Evolutionary conservation across 2,329 filamentous ascomycete species (phyloP), one percentile per base, ranked within the genome.

Genomic region (Lizonia empirigonia): DNA sequence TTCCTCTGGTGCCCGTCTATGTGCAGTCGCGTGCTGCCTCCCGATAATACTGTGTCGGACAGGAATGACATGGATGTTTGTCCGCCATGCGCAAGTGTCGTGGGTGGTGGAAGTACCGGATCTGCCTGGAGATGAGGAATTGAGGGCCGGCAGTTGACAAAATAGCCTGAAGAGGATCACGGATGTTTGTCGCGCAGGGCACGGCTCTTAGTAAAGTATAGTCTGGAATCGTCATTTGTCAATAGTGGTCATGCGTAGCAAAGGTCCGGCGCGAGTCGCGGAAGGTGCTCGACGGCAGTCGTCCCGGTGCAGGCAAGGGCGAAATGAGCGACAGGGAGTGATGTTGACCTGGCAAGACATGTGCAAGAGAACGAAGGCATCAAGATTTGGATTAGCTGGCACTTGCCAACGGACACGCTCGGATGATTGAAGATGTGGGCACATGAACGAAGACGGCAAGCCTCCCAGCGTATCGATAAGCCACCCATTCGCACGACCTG

Each of bases 1-100:
- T 62, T 39, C 19, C 51, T 56, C 5, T 40, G 37, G 34, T 49
- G 44, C 39, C 59, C 54, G 50, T 37, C 53, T 50, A 54, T 44
- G 57, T 70, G 64, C 46, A 72, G 58, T 53, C 63, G 56, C 41
- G 64, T 57, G 54, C 69, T 67, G 47, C 66, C 64, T 56, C 56
- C 55, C 38, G 68, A 58, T 29, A 74, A 60, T 2, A 70, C 53
- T 26, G 70, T 67, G 58, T 72, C 70, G 51, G 61, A 65, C 57
- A 73, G 58, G 55, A 74, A 64, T 50, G 70, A 72, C 71, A 74
- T 74, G 42, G 58, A 60, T 44, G 42, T 53, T 38, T 39, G 60
- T 53, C 53, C 62, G 69, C 70, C 70, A 73, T 73, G 62, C 68
- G 65, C 67, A 37, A 56, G 47, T 38, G 60, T 23, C 40, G 42